Percentiles rank a stretch among this genome's conserved stretches.
These are phyloP conservation scores for Fusarium nanum DNA, from an alignment of 2,329 filamentous ascomycete species.

Conservation along the genomic window DNA sequence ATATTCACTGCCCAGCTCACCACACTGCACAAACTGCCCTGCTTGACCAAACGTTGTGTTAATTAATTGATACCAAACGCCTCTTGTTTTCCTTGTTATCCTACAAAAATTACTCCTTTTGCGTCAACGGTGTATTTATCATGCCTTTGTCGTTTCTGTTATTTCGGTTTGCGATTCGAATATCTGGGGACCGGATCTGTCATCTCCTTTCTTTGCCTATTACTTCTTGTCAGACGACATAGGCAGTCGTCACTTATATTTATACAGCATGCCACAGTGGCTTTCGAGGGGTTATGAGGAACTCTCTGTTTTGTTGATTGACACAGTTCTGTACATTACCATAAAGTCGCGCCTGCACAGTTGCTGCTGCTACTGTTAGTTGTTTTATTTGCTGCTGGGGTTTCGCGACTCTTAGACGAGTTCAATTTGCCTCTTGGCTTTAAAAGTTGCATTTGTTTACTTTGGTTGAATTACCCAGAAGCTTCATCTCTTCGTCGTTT, in stretches of 20 bases:
- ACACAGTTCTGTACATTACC: conserved; percentile 67
- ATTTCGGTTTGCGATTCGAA: conserved; percentile 28
- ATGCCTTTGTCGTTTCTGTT: conserved; percentile 34
- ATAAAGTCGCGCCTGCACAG: conserved; percentile 57
- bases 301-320: conserved; percentile 50
- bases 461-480: conserved; percentile 32
- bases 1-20: conserved; percentile 25
- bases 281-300: conserved; percentile 54
- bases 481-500: conserved; percentile 34
- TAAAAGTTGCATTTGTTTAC: conserved; percentile 49
- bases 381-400: conserved; percentile 50
- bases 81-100: conserved; percentile 35
- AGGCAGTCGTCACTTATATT: conserved; percentile 44
- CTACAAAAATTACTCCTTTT: conserved; percentile 39
- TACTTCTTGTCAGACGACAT: conserved; percentile 43
- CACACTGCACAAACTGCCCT: conserved; percentile 38
- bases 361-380: conserved; percentile 55
- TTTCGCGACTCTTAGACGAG: conserved; percentile 52
- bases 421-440: conserved; percentile 52
- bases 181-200: conserved; percentile 47
- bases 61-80: conserved; percentile 55
- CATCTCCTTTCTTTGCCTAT: conserved; percentile 41
- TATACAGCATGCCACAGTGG: conserved; percentile 49
- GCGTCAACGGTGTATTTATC: conserved; percentile 42
- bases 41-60: conserved; percentile 48